phyloP scores from a whole-genome alignment of 1,284 basidiomycete genomes.

The Quambalaria eucalypti region DNA sequence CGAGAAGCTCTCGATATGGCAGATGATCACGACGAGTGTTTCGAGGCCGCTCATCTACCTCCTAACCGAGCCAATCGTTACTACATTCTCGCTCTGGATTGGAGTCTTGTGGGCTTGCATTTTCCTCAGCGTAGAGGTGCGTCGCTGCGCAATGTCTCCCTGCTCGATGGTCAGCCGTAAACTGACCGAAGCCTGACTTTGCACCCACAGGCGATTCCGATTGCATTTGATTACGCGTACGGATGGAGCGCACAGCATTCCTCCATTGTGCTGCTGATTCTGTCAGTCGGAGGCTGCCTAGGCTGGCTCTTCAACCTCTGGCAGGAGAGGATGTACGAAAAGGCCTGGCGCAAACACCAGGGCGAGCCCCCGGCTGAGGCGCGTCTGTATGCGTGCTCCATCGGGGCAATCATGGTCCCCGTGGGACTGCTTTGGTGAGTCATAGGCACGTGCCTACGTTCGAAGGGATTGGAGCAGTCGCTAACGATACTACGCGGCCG shows the following conservation, averaged over 20 bases:
- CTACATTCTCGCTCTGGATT: constrained; percentile 49
- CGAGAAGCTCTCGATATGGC: constrained; percentile 26
- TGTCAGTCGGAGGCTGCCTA: constrained; percentile 46
- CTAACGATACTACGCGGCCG: background rate
- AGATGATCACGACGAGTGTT: constrained; percentile 42
- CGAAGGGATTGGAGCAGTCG: background rate
- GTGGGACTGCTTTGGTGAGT: constrained; percentile 17
- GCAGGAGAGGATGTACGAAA: constrained; percentile 29
- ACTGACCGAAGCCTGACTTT: no score
- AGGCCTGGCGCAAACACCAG: constrained; percentile 19
- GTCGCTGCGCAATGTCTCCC: no score
- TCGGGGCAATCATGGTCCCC: constrained; percentile 24
- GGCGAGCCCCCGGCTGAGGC: constrained; percentile 50
- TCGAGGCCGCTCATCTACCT: constrained; percentile 44
- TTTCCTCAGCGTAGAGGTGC: constrained; percentile 20
- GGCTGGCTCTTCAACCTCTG: constrained; percentile 61
- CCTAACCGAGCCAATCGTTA: constrained; percentile 50
- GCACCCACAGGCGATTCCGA: constrained; percentile 28
- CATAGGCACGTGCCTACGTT: background rate
- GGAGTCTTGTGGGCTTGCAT: constrained; percentile 13
- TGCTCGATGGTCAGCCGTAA: no score
- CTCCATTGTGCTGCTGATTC: constrained; percentile 21
- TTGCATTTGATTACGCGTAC: constrained; percentile 34
- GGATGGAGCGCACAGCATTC: constrained; percentile 26
- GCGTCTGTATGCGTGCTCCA: constrained; percentile 46